Evolutionary conservation across 1,284 basidiomycete genomes (phyloP), one percentile per base, ranked within the genome.

Genomic region (Ustilago cynodontis): DNA sequence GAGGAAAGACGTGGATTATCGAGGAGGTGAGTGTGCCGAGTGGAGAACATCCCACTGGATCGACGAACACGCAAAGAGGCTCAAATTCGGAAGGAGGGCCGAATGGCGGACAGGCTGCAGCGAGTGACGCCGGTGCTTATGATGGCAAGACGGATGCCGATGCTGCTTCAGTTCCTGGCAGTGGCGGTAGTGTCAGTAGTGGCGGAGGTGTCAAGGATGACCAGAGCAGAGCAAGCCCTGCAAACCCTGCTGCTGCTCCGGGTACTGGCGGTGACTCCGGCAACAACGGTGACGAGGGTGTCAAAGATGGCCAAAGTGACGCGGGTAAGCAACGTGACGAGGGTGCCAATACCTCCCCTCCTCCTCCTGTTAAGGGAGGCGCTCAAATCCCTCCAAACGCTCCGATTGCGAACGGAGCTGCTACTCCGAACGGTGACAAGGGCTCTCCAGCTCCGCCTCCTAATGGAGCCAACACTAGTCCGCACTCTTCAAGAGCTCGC

Each of bases 21-120:
- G 65, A 76, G 6, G 61, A 63, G 65, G 73, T 76, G 0, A 54
- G 57, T 9, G 68, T 76, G 59, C 73, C 73, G 6, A 59, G 57
- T 26, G 68, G 68, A 14, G 60, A 58, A 50, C 71, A 64, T 50
- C 52, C 59, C 3, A 60, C 39, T 5, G 56, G 53, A 24, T n/a
- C 35, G 18, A 20, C 45, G 7, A 29, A 28, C 20, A 28, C 28
- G 26, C 26, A 31, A 22, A 29, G 2, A 20, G 18, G 37, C 13
- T 43, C 54, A 14, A 51, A 20, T n/a, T 22, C 47, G 22, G 18
- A 20, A 33, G 33, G 35, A 16, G 45, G 29, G 9, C 35, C 35
- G 18, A 41, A 47, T 9, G 4, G n/a, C 5, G 13, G 1, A 43
- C 41, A 6, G 20, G 16, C 13, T 26, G 22, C 7, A 7, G 16